Evolutionary conservation across 1,284 basidiomycete species (phyloP).

Genomic region (Sporisorium scitamineum): DNA sequence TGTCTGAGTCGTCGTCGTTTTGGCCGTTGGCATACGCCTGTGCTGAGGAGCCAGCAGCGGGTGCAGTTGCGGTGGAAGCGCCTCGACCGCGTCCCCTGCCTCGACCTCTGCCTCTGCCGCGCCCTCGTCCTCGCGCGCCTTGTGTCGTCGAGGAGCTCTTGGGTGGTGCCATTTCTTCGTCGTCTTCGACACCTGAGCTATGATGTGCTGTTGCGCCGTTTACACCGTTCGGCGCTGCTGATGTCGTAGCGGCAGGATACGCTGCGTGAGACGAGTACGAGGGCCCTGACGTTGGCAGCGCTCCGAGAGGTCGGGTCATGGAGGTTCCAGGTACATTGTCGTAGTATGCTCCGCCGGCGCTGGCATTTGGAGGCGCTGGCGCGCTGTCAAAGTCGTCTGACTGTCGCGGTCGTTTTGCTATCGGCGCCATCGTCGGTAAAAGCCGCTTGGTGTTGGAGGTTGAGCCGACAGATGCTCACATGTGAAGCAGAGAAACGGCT

Average conservation of each 20-base stretch:
- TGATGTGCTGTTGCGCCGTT: slow-evolving; percentile 12
- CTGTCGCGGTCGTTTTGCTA: slow-evolving; percentile 29
- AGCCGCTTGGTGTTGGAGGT: no score
- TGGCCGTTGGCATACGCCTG: slow-evolving; percentile 2
- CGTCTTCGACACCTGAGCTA: slow-evolving; percentile 28
- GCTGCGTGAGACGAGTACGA: slow-evolving; percentile 2
- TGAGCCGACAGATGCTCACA: no score
- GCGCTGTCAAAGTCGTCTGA: slow-evolving; percentile 22
- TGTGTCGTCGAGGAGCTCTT: slow-evolving; percentile 13
- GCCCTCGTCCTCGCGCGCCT: neutral
- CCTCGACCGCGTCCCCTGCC: slow-evolving; percentile 19
- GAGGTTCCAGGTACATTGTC: slow-evolving; percentile 33
- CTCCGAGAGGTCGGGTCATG: slow-evolving; percentile 12
- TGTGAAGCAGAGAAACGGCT: neutral
- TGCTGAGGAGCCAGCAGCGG: no score
- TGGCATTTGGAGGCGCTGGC: neutral
- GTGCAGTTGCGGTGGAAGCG: neutral
- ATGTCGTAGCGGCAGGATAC: slow-evolving; percentile 6
- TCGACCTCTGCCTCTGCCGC: slow-evolving; percentile 10
- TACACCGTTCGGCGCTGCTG: neutral
- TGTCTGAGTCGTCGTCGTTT: slow-evolving; percentile 8
- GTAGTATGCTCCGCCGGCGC: slow-evolving; percentile 10
- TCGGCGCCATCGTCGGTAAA: slow-evolving; percentile 18
- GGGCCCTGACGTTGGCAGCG: neutral
- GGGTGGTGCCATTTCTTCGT: slow-evolving; percentile 34